Conservation (phyloP, 2,329 filamentous ascomycete genomes). For the Pseudogymnoascus sp. region DNA sequence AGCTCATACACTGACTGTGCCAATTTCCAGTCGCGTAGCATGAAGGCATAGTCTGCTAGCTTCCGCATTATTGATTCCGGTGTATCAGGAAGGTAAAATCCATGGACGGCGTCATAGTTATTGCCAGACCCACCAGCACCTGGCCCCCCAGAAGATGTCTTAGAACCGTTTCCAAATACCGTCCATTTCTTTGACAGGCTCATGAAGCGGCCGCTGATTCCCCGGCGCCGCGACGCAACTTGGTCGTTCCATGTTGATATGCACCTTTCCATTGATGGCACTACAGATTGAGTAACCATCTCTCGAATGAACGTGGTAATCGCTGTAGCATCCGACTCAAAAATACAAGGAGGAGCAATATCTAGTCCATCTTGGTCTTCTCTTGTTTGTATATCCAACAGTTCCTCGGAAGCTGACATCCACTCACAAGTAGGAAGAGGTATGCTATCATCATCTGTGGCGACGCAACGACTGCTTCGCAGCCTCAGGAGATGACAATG, state of each 20-base stretch:
- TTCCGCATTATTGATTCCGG: constrained; percentile 90
- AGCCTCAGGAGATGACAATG: constrained; percentile 89
- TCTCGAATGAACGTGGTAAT: constrained; percentile 87
- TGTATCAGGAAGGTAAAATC: constrained; percentile 76
- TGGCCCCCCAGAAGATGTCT: constrained; percentile 44
- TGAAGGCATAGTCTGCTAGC: constrained; percentile 89
- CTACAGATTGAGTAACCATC: constrained; percentile 87
- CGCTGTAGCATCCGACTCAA: constrained; percentile 83
- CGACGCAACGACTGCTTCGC: constrained; percentile 73
- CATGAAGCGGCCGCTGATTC: constrained; percentile 88
- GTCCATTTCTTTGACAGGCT: constrained; percentile 87
- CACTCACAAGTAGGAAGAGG: constrained; percentile 76
- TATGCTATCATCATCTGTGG: constrained; percentile 86
- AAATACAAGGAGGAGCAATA: constrained; percentile 69
- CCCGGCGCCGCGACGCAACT: constrained; percentile 80
- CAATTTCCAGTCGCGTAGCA: constrained; percentile 93
- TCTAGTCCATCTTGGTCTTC: constrained; percentile 64
- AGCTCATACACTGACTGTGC: constrained; percentile 89
- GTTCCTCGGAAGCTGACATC: constrained; percentile 80
- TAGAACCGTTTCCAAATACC: constrained; percentile 59
- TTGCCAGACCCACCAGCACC: constrained; percentile 45
- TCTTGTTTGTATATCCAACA: constrained; percentile 62
- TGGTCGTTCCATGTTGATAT: constrained; percentile 95
- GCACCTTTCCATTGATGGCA: constrained; percentile 92
- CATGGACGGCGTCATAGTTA: constrained; percentile 71